phyloP scores from a whole-genome alignment of 2,329 filamentous ascomycete genomes.

The Aspergillus sp. region DNA sequence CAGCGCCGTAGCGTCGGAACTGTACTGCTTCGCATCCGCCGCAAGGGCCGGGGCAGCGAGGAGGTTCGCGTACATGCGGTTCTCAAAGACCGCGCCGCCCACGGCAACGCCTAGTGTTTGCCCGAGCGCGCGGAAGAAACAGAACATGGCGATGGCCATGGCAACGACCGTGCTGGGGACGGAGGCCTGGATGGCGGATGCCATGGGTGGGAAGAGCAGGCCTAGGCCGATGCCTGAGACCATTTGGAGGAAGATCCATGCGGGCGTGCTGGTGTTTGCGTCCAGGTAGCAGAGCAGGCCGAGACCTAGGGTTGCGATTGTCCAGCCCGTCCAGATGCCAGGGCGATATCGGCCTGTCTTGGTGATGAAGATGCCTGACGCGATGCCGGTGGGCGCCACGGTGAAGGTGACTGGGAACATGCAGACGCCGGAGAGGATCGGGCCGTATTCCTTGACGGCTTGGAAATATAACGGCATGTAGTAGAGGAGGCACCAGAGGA shows the following conservation, averaged over 20 bases:
- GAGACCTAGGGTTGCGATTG: conserved; percentile 23
- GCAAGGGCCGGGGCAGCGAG: no score
- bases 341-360: conserved; percentile 34
- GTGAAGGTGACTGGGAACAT: conserved; percentile 29
- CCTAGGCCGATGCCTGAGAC: conserved; percentile 28
- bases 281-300: conserved; percentile 31
- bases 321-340: conserved; percentile 29
- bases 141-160: background rate
- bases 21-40: no score
- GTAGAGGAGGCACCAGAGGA: conserved; percentile 15
- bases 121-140: conserved; percentile 8
- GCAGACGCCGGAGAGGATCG: conserved; percentile 32
- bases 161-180: background rate
- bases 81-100: conserved; percentile 7
- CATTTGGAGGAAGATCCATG: conserved; percentile 31
- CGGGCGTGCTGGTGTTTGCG: conserved; percentile 20
- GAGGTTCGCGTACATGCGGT: conserved; percentile 5
- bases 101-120: conserved; percentile 8
- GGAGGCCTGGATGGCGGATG: conserved; percentile 31
- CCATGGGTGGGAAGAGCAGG: conserved; percentile 21
- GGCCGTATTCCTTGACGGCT: conserved; percentile 34
- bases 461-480: conserved; percentile 51
- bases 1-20: no score
- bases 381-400: conserved; percentile 24
- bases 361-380: conserved; percentile 32